These are phyloP conservation scores for Cladosporium halotolerans DNA, from an alignment of 2,329 filamentous ascomycete species.

Conservation along the genomic window DNA sequence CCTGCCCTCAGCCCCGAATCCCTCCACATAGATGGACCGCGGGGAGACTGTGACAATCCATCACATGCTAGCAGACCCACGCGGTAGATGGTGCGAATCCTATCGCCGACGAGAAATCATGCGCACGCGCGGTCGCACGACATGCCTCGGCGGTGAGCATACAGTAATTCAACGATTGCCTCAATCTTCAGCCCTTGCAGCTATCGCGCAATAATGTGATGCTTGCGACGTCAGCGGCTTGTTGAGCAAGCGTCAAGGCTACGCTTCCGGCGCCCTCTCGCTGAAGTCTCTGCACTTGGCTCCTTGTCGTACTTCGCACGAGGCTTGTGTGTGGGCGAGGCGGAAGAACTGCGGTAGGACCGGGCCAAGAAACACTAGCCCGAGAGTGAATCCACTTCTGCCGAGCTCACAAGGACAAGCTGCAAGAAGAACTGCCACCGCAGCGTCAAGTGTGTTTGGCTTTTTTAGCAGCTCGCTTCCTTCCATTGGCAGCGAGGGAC, in stretches of 20 bases:
- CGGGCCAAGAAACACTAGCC: constrained; percentile 4
- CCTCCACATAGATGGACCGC: constrained; percentile 7
- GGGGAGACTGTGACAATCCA: constrained; percentile 3
- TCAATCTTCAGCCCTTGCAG: neutral
- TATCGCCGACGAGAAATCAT: constrained; percentile 6
- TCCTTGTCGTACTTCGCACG: constrained; percentile 1
- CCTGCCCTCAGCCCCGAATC: neutral
- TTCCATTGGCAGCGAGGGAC: too few species aligned
- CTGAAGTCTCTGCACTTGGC: constrained; percentile 9
- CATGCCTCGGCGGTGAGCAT: neutral
- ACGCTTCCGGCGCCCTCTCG: neutral
- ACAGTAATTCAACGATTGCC: neutral
- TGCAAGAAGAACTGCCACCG: neutral
- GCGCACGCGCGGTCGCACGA: neutral
- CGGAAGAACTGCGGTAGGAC: constrained; percentile 9
- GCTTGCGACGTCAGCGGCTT: constrained; percentile 4
- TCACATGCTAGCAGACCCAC: constrained; percentile 5
- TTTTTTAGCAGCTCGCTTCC: neutral
- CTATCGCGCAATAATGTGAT: neutral
- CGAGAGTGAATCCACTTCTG: neutral
- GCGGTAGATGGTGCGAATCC: constrained; percentile 5
- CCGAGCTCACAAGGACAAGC: neutral
- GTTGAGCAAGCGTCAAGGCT: neutral
- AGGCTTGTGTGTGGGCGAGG: neutral
- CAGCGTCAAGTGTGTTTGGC: neutral